A percentile compares a stretch with the other conserved stretches of the same genome.
phyloP scores from a whole-genome alignment of 2,329 filamentous ascomycete species.

The Ophiostoma perfectum region DNA sequence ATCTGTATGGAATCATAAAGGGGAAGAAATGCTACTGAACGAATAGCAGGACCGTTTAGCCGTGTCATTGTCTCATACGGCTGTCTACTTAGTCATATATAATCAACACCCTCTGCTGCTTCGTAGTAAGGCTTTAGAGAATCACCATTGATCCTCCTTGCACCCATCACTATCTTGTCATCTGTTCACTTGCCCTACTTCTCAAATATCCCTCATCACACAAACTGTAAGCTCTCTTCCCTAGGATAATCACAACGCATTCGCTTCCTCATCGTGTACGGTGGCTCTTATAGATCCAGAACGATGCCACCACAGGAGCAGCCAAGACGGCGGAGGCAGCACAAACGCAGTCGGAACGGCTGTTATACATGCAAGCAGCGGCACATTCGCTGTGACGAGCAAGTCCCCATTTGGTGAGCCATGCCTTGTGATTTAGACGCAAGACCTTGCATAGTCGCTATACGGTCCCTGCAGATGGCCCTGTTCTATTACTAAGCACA shows the following conservation, averaged over 20 bases:
- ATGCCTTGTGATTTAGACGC: neutral
- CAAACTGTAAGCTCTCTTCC: too few species aligned
- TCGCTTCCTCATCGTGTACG: too few species aligned
- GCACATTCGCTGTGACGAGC: conserved; percentile 20
- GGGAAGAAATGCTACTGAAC: neutral
- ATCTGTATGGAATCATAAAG: neutral
- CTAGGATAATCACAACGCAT: neutral
- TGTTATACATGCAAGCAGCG: conserved; percentile 21
- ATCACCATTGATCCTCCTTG: too few species aligned
- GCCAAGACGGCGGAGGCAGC: conserved; percentile 16
- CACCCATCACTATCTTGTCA: neutral
- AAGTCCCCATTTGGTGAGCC: conserved; percentile 18
- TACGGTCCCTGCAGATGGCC: neutral
- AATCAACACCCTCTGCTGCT: neutral
- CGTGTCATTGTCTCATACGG: neutral
- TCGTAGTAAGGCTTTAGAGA: neutral
- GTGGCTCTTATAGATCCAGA: neutral
- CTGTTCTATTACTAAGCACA: neutral
- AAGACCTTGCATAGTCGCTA: neutral
- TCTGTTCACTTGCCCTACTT: too few species aligned
- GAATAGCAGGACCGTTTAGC: neutral
- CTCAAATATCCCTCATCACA: too few species aligned
- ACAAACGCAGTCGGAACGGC: conserved; percentile 19
- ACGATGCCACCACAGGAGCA: neutral
- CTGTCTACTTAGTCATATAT: neutral